Conservation (phyloP, 2,329 filamentous ascomycete species). For the Apiospora arundinis region DNA sequence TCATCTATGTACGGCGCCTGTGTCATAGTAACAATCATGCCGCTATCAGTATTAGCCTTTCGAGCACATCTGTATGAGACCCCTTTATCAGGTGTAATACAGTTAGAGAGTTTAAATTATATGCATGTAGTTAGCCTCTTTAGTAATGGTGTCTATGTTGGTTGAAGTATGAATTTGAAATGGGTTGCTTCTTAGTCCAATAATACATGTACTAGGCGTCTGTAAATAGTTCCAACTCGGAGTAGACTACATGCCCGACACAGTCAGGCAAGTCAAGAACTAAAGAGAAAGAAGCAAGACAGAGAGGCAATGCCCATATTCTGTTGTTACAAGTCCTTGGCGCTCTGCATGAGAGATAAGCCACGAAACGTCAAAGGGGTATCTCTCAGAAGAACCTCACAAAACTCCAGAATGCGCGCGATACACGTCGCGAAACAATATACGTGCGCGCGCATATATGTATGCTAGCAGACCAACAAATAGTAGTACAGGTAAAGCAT, state of each 20-base stretch:
- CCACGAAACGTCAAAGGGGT: not conserved
- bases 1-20: too few relatives aligned
- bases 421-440: not conserved
- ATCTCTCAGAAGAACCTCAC: constrained; percentile 5
- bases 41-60: too few relatives aligned
- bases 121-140: not conserved
- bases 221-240: not conserved
- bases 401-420: not conserved
- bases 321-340: not conserved
- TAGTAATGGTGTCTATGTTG: not conserved
- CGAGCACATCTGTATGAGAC: not conserved
- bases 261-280: not conserved
- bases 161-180: not conserved
- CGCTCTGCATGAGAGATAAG: not conserved
- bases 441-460: not conserved
- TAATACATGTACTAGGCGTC: not conserved
- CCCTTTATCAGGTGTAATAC: not conserved
- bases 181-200: not conserved
- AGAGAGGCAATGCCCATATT: not conserved
- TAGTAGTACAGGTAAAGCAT: not conserved
- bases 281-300: not conserved
- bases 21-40: too few relatives aligned
- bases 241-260: not conserved
- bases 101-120: not conserved
- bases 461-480: not conserved